Base-by-base conservation (phyloP, 163 green algal genomes). In the Chlorella variabilis region DNA sequence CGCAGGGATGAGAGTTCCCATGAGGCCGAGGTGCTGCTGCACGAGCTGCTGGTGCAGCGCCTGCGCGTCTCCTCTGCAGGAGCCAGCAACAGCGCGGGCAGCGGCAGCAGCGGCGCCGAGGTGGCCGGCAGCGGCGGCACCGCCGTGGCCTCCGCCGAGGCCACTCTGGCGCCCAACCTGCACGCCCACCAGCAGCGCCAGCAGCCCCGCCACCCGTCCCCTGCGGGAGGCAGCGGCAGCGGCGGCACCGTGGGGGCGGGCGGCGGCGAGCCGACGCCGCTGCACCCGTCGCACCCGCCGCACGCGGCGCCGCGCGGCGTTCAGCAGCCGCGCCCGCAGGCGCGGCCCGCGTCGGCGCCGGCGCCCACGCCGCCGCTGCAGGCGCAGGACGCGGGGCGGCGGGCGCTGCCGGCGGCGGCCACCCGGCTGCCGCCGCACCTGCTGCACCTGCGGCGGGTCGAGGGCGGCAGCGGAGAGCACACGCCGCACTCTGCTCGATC, bases 11-110 rank as follows among this genome's bases (percentile, higher is more conserved):
- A 71, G 59, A 58, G 73, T 0, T 81, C 75, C 4, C n/a, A 49
- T 29, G 75, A 81, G 59, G 75, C 75, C 1, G 75, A 81, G 59
- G 39, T 33, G 39, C 41, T 81, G 75, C 59, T 81, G 41, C 75
- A 81, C n/a, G 75, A 81, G 39, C 75, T 81, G 75, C 59, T 81
- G 75, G 20, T 81, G 39, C 75, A 73, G 59, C 75, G 75, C 20
- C 75, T 81, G 75, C 73, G 73, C 6, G 36, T 23, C 13, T 71
- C 54, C 27, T 58, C 34, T 8, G 56, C 54, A 3, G 73, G 73
- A 17, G 73, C 36, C 73, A 80, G 73, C 73, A 80, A 80, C 56
- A 80, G 73, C 71, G 71, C 49, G 31, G 71, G 51, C 23, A 59
- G 71, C 7, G 71, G 33, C 1, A 34, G 63, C 34, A 71, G 63